phyloP scores from a whole-genome alignment of 306 rosid species.

The Senna tora region DNA sequence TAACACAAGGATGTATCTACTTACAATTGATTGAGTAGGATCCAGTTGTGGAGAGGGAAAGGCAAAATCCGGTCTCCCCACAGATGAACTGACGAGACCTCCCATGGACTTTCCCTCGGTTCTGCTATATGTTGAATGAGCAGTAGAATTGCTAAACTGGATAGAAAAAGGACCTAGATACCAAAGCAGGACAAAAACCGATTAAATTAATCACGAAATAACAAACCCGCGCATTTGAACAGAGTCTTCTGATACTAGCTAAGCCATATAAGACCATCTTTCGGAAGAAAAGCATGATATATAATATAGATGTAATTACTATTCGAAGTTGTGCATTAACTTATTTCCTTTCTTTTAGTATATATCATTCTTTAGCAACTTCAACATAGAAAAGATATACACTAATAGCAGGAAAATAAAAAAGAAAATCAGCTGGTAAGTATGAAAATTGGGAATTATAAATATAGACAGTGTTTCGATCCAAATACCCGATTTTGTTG shows the following conservation, averaged over 20 bases:
- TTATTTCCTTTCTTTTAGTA: not conserved
- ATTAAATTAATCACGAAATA: conserved; percentile 6
- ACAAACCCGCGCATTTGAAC: conserved; percentile 1
- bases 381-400: not conserved
- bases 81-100: conserved; percentile 37
- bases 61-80: conserved; percentile 47
- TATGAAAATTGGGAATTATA: not conserved
- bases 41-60: conserved; percentile 47
- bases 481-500: conserved; percentile 49
- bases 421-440: conserved; percentile 1
- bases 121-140: conserved; percentile 45
- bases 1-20: conserved; percentile 42
- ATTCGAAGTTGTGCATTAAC: not conserved
- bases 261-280: conserved; percentile 15
- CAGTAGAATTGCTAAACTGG: conserved; percentile 36
- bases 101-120: conserved; percentile 40
- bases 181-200: not conserved
- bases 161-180: conserved; percentile 29
- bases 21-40: conserved; percentile 54
- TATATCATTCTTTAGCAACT: not conserved
- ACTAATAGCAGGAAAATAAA: conserved; percentile 3
- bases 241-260: not conserved
- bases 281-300: not conserved
- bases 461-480: not conserved
- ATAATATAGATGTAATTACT: not conserved